Evolutionary conservation across 2,329 filamentous ascomycete species (phyloP).

Genomic region (Bertia moriformis): DNA sequence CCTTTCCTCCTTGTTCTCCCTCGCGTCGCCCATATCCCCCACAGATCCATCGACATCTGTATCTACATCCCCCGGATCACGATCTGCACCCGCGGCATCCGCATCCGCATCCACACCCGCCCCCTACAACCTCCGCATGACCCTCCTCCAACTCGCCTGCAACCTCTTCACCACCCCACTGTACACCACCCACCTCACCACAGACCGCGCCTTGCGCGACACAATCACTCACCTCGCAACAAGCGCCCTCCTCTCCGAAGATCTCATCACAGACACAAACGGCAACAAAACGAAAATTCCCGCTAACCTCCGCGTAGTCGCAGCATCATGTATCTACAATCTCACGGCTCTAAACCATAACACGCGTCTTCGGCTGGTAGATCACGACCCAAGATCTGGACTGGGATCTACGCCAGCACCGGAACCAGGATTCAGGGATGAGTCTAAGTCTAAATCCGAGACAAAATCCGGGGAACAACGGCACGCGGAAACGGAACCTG

Average conservation of each 20-base stretch:
- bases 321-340: slow-evolving; percentile 48
- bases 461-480: too few relatives aligned
- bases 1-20: neutral
- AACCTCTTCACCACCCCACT: slow-evolving; percentile 43
- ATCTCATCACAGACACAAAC: slow-evolving; percentile 43
- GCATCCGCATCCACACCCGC: slow-evolving; percentile 13
- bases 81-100: slow-evolving; percentile 27
- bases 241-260: slow-evolving; percentile 10
- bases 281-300: slow-evolving; percentile 37
- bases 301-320: slow-evolving; percentile 40
- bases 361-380: slow-evolving; percentile 34
- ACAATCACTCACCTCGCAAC: neutral
- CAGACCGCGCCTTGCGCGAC: slow-evolving; percentile 11
- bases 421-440: too few relatives aligned
- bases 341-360: slow-evolving; percentile 42
- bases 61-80: too few relatives aligned
- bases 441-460: too few relatives aligned
- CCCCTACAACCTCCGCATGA: slow-evolving; percentile 44
- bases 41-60: neutral
- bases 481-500: too few relatives aligned
- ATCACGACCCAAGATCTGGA: slow-evolving; percentile 27
- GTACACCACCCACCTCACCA: slow-evolving; percentile 32
- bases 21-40: neutral
- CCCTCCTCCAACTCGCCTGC: slow-evolving; percentile 42
- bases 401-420: too few relatives aligned